Evolutionary conservation across 2,329 filamentous ascomycete species (phyloP).

Genomic region (Cryphonectria parasitica): DNA sequence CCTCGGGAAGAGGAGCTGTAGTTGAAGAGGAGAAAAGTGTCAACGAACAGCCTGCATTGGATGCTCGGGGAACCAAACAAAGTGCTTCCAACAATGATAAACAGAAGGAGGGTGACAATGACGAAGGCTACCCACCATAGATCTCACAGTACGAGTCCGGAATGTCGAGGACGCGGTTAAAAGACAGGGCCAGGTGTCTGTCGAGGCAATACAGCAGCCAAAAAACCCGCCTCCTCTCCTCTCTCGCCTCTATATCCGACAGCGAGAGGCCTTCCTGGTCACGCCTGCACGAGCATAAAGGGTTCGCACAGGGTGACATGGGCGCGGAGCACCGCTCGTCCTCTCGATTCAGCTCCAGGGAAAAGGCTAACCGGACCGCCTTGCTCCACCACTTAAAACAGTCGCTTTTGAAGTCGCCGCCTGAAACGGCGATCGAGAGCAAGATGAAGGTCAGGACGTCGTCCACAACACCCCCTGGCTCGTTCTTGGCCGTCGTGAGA

Average conservation of each 20-base stretch:
- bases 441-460: constrained; percentile 51
- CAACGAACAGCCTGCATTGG: not conserved
- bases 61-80: no score
- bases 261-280: constrained; percentile 35
- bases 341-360: constrained; percentile 44
- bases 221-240: constrained; percentile 51
- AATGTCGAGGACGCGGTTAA: constrained; percentile 48
- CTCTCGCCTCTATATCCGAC: constrained; percentile 45
- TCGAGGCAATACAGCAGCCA: constrained; percentile 54
- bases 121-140: constrained; percentile 36
- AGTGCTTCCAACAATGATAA: not conserved
- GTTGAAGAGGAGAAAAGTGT: not conserved
- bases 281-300: constrained; percentile 39
- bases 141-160: constrained; percentile 51
- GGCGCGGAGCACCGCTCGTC: constrained; percentile 38
- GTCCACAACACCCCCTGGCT: constrained; percentile 43
- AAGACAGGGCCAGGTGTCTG: constrained; percentile 51
- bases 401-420: constrained; percentile 53
- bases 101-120: not conserved
- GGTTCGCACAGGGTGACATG: constrained; percentile 39
- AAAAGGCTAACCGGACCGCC: constrained; percentile 43
- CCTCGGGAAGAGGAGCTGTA: constrained; percentile 45
- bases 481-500: constrained; percentile 39
- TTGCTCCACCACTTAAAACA: constrained; percentile 53
- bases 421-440: constrained; percentile 50